Evolutionary conservation across 495 filamentous ascomycete species (phyloP), one percentile per base, ranked within the genome.

Genomic region (Penicillium chermesinum): DNA sequence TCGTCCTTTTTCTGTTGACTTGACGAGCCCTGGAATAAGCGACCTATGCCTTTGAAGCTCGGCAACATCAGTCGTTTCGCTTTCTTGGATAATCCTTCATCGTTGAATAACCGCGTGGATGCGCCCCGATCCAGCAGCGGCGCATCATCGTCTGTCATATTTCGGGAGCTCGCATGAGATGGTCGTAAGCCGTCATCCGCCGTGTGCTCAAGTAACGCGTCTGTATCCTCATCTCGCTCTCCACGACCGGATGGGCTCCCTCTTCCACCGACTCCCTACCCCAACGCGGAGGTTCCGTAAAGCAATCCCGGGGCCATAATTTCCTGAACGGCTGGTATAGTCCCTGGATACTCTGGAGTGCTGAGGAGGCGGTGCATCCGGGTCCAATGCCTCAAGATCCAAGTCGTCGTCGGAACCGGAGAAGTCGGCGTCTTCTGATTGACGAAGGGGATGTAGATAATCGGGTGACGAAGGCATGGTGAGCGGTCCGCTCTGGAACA

Each of bases 341-440:
- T 76, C 71, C 25, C 66, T 60, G 38, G 70, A 72, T 5, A 67
- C 63, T 37, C 69, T 59, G 14, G 74, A 44, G 10, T 55, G 34
- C 19, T 75, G 66, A 18, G 64, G 62, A 27, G 65, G 52, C 18
- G 71, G 64, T 15, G 73, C 65, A 18, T 64, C 64, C 13, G 83
- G 84, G 53, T 87, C 85, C 32, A 89, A 78, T 73, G 89, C 87
- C 55, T 88, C 76, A 43, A 83, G 56, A 49, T 89, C 83, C 41
- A 89, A 71, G 50, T 79, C 76, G 37, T 73, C 64, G 42, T 59
- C 86, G 14, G 67, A 68, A 20, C 60, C 70, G 1, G 67, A 67
- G 38, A 53, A 54, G 45, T 65, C 57, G 38, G 59, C 51, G 35
- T 64, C 60, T 36, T 63, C 63, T 25, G 62, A 46, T 19, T 55